phyloP scores from a whole-genome alignment of 176 grass and related monocot genomes.

The Hyparrhenia diplandra region DNA sequence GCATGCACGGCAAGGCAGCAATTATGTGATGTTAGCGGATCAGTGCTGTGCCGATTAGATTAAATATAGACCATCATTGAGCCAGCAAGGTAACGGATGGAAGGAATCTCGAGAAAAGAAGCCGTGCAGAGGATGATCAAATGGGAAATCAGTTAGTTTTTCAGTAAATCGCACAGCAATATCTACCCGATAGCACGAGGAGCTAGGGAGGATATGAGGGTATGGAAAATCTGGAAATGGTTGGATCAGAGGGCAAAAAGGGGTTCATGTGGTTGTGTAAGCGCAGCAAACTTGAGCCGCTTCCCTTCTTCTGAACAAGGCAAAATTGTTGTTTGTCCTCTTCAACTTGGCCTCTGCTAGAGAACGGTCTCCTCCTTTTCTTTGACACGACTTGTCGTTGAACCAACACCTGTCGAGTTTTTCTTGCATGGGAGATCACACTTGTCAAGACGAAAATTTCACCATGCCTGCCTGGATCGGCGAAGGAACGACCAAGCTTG shows the following conservation, averaged over 20 bases:
- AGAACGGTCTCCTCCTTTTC: not conserved
- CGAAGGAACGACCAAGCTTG: not conserved
- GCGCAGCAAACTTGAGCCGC: slow-evolving; percentile 22
- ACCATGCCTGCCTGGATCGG: not conserved
- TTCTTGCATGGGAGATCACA: not conserved
- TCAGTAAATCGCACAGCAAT: not conserved
- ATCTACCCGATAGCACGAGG: not conserved
- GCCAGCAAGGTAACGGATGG: not conserved
- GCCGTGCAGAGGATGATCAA: not conserved
- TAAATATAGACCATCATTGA: not conserved
- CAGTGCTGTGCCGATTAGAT: not conserved
- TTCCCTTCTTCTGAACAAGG: not conserved
- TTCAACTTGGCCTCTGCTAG: slow-evolving; percentile 2
- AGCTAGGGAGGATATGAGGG: not conserved
- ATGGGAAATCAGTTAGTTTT: not conserved
- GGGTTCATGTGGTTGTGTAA: slow-evolving; percentile 25
- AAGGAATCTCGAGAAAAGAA: not conserved
- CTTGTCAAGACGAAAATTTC: not conserved
- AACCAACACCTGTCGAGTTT: slow-evolving; percentile 16
- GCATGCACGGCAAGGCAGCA: not conserved
- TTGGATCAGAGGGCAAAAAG: slow-evolving; percentile 1
- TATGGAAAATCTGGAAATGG: slow-evolving; percentile 29
- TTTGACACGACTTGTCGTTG: slow-evolving; percentile 15
- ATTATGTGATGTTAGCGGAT: not conserved
- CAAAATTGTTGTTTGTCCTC: slow-evolving; percentile 13